Evolutionary conservation across 345 rosid genomes (phyloP).

Genomic region (Kernera saxatilis): DNA sequence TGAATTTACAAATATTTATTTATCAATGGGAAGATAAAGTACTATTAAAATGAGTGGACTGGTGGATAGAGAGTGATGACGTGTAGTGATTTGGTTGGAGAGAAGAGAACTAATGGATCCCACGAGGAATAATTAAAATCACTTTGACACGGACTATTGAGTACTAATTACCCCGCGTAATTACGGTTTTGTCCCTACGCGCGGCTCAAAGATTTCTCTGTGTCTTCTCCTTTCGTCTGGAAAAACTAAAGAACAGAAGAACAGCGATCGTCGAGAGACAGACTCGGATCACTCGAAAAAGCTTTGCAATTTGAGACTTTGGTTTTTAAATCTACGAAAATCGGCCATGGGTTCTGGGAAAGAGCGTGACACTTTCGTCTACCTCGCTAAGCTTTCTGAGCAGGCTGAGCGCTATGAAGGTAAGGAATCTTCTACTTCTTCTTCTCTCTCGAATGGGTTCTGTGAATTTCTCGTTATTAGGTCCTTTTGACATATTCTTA

Average conservation of each 20-base stretch:
- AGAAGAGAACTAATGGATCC: not conserved
- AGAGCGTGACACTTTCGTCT: constrained; percentile 45
- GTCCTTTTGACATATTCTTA: not conserved
- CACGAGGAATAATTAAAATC: constrained; percentile 9
- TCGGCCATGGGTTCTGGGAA: constrained; percentile 40
- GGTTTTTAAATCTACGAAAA: not conserved
- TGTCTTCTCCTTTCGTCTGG: not conserved
- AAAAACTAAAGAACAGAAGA: not conserved
- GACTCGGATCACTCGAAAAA: constrained; percentile 10
- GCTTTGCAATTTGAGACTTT: not conserved
- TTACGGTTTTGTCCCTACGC: constrained; percentile 23
- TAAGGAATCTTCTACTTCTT: constrained; percentile 11
- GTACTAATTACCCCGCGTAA: constrained; percentile 8
- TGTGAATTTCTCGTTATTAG: not conserved
- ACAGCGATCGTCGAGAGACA: constrained; percentile 1
- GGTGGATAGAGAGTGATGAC: constrained; percentile 22
- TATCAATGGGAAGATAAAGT: constrained; percentile 21
- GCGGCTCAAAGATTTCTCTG: not conserved
- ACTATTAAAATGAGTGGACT: constrained; percentile 22
- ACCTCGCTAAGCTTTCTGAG: constrained; percentile 63
- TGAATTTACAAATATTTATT: not conserved
- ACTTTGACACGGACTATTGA: not conserved
- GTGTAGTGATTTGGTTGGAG: not conserved
- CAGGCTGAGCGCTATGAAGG: constrained; percentile 66
- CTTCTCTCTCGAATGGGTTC: not conserved